Percentiles rank a stretch among this genome's conserved stretches.
Conservation (phyloP, 2,329 filamentous ascomycete species). For the Aspergillus persii region DNA sequence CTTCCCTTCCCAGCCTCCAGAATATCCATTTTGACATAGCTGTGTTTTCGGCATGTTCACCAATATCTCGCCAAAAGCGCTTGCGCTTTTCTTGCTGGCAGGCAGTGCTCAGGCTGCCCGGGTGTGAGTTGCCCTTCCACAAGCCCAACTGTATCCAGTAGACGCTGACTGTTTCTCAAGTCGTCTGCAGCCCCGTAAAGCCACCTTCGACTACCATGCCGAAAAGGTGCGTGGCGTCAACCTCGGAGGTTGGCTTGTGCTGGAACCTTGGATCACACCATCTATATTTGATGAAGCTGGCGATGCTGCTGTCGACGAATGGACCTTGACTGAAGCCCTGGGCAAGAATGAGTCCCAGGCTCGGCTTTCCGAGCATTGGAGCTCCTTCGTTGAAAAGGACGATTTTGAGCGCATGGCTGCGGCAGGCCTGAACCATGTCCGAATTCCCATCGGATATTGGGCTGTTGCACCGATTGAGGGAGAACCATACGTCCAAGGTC, state of each 20-base stretch:
- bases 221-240: conserved; percentile 64
- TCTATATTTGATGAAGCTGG: conserved; percentile 55
- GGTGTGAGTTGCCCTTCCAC: conserved; percentile 24
- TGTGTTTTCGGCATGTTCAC: conserved; percentile 24
- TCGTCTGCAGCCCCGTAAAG: conserved; percentile 24
- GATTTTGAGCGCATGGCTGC: conserved; percentile 58
- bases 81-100: conserved; percentile 27
- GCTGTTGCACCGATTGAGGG: conserved; percentile 53
- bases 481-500: conserved; percentile 63
- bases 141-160: neutral
- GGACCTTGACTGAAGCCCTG: conserved; percentile 50
- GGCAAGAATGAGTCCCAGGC: conserved; percentile 49
- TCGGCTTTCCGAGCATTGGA: conserved; percentile 57
- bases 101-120: conserved; percentile 23
- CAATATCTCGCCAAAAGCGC: conserved; percentile 23
- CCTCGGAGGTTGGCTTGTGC: conserved; percentile 63
- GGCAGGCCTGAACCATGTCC: conserved; percentile 60
- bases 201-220: conserved; percentile 53
- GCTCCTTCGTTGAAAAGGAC: conserved; percentile 54
- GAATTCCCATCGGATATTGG: conserved; percentile 68
- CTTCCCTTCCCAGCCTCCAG: conserved; percentile 22
- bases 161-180: conserved; percentile 17
- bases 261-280: conserved; percentile 65
- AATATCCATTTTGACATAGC: conserved; percentile 11
- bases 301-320: conserved; percentile 57